phyloP scores from a whole-genome alignment of 2,329 filamentous ascomycete species.

The Penicillium sp. region DNA sequence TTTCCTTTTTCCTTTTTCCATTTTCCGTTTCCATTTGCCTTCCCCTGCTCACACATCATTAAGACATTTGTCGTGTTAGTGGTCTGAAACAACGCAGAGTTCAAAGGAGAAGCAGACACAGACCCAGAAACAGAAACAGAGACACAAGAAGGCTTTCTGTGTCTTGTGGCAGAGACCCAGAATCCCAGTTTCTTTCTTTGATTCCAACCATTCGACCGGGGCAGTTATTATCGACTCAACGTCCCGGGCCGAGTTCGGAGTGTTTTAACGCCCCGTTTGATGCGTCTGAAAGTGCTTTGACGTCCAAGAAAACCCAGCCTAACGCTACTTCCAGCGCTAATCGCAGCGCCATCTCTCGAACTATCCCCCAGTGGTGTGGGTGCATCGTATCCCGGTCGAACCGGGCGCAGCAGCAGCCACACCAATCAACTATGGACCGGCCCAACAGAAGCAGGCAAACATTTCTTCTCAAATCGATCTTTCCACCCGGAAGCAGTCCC shows the following conservation, averaged over 20 bases:
- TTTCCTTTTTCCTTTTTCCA: slow-evolving; percentile 12
- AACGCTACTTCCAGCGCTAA: neutral
- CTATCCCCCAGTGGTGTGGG: neutral
- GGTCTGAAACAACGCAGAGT: slow-evolving; percentile 17
- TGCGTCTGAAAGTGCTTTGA: slow-evolving; percentile 12
- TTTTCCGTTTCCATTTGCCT: slow-evolving; percentile 3
- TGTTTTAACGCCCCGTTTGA: slow-evolving; percentile 32
- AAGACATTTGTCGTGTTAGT: slow-evolving; percentile 12
- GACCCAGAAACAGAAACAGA: neutral
- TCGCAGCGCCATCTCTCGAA: neutral
- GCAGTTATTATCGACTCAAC: slow-evolving; percentile 11
- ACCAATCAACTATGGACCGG: slow-evolving; percentile 29
- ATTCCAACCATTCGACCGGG: slow-evolving; percentile 11
- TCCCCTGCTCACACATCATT: neutral
- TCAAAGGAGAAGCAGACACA: neutral
- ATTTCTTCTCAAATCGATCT: slow-evolving; percentile 25
- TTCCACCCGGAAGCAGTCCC: slow-evolving; percentile 21
- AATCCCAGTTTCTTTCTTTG: neutral
- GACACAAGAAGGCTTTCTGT: neutral
- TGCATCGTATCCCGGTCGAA: slow-evolving; percentile 2
- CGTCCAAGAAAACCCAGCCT: neutral
- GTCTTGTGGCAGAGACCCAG: neutral
- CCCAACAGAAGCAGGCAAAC: slow-evolving; percentile 33
- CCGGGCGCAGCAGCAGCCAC: slow-evolving; percentile 24
- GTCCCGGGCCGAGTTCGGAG: slow-evolving; percentile 24